A percentile compares a stretch with the other conserved stretches of the same genome.
Evolutionary conservation across 1,139 yeast species (phyloP).

Genomic region (Candida sp.): DNA sequence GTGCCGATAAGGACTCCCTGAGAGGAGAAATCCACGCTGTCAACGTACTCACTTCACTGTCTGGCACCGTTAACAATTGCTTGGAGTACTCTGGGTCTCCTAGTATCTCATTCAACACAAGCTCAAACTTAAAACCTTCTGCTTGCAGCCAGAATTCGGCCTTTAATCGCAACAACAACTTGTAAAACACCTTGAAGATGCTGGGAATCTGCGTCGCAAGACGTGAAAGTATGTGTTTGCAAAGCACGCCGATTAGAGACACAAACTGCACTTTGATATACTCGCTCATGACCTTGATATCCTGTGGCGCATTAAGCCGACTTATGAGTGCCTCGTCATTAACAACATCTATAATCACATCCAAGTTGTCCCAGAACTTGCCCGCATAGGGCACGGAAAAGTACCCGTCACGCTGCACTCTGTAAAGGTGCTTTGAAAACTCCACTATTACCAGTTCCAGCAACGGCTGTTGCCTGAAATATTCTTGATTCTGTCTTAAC

Average conservation of each 20-base stretch:
- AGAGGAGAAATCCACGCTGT: slow-evolving; percentile 47
- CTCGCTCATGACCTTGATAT: slow-evolving; percentile 45
- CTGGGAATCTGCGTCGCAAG: slow-evolving; percentile 59
- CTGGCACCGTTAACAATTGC: slow-evolving; percentile 7
- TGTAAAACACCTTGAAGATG: slow-evolving; percentile 49
- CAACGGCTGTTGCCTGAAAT: slow-evolving; percentile 16
- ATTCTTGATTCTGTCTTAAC: slow-evolving; percentile 7
- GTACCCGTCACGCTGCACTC: slow-evolving; percentile 54
- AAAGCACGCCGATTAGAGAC: slow-evolving; percentile 50
- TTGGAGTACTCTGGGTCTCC: slow-evolving; percentile 39
- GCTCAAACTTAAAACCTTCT: slow-evolving; percentile 54
- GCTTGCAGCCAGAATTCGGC: slow-evolving; percentile 54
- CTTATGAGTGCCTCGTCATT: slow-evolving; percentile 42
- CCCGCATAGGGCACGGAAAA: slow-evolving; percentile 48
- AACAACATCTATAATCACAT: slow-evolving; percentile 40
- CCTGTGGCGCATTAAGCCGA: slow-evolving; percentile 46
- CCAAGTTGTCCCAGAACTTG: slow-evolving; percentile 57
- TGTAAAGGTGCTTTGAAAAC: slow-evolving; percentile 51
- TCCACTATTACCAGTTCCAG: slow-evolving; percentile 54
- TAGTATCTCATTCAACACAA: slow-evolving; percentile 57
- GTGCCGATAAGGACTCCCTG: slow-evolving; percentile 34
- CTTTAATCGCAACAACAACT: slow-evolving; percentile 43
- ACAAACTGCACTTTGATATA: slow-evolving; percentile 41
- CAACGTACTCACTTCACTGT: slow-evolving; percentile 25
- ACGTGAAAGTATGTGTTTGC: slow-evolving; percentile 53